Conservation (phyloP, 1,284 basidiomycete species). For the Somion occarium region DNA sequence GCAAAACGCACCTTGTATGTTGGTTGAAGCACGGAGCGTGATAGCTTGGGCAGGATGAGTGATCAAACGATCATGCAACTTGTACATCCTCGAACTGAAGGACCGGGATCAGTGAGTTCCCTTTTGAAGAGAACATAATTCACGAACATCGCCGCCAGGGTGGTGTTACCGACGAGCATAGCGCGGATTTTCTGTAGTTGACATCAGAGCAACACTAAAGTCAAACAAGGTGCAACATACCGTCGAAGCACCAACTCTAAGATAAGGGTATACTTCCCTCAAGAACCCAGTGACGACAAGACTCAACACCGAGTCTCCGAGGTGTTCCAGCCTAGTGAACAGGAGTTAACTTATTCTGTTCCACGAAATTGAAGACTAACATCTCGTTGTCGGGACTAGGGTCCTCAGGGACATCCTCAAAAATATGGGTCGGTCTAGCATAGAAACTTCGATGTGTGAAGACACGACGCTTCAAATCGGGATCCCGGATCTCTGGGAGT, state of each 20-base stretch:
- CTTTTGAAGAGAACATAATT: not conserved
- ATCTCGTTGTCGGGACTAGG: conserved; percentile 75
- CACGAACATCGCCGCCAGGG: conserved; percentile 61
- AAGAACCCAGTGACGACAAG: conserved; percentile 61
- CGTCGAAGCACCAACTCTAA: conserved; percentile 73
- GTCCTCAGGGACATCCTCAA: conserved; percentile 66
- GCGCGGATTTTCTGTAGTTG: conserved; percentile 62
- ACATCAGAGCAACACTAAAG: not conserved
- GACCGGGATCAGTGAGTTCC: not conserved
- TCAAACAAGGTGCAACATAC: conserved; percentile 34
- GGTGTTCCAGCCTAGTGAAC: conserved; percentile 66
- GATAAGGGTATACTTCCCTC: conserved; percentile 54
- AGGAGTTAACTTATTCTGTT: not conserved
- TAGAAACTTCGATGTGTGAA: conserved; percentile 71
- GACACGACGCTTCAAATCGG: conserved; percentile 43
- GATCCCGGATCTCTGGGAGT: conserved; percentile 44
- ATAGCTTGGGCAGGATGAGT: conserved; percentile 68
- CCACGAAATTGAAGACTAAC: conserved; percentile 24
- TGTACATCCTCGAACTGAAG: conserved; percentile 56
- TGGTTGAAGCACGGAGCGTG: conserved; percentile 55
- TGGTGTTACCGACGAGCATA: conserved; percentile 67
- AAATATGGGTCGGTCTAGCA: conserved; percentile 63
- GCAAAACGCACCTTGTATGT: conserved; percentile 60
- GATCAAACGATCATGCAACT: conserved; percentile 51
- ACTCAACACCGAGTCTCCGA: conserved; percentile 68